Evolutionary conservation across 495 filamentous ascomycete genomes (phyloP), one percentile per base, ranked within the genome.

Genomic region (Penicillium odoratum): DNA sequence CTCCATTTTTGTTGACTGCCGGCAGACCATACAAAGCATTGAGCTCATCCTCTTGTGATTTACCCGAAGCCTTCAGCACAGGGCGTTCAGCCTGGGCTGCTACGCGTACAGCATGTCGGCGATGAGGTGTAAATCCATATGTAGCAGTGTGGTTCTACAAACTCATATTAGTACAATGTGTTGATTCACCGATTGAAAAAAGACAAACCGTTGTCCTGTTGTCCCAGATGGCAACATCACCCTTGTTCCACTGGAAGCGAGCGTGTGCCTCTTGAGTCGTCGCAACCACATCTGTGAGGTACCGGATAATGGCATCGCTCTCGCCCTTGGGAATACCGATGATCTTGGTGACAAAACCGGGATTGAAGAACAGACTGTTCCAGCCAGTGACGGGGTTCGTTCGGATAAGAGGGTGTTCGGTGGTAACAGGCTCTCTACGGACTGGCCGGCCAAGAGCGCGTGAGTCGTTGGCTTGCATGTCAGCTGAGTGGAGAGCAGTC

Each of bases 361-460:
- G 88, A 63, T 90, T 90, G 65, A 89, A 83, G 71, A 88, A 92
- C 1, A 93, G 76, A 7, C 83, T 83, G 67, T 91, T 91, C 80
- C 86, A 86, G 38, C 88, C 88, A 1, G 88, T 92, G 16, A 85
- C 88, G 0, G 88, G 88, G 63, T 93, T 82, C 15, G 86, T 83
- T 11, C 88, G 78, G 44, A 93, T 80, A 5, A 93, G 75, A 8
- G 89, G 89, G 56, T 93, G 90, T 48, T 86, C 75, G 0, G 82
- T 85, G 44, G 72, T 81, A 31, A 90, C 77, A 1, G 87, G 83
- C 21, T 87, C 86, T 3, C 89, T 82, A 5, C 90, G 81, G 5
- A 91, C 86, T 34, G 80, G 76, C 13, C 85, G 83, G 3, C 85
- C 85, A 40, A 83, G 66, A 2, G 81, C 81, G 3, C 75, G 76